Percentiles rank a stretch among this genome's conserved stretches.
phyloP scores from a whole-genome alignment of 768 basidiomycete species.

The Pleurotus salmoneostramineus region DNA sequence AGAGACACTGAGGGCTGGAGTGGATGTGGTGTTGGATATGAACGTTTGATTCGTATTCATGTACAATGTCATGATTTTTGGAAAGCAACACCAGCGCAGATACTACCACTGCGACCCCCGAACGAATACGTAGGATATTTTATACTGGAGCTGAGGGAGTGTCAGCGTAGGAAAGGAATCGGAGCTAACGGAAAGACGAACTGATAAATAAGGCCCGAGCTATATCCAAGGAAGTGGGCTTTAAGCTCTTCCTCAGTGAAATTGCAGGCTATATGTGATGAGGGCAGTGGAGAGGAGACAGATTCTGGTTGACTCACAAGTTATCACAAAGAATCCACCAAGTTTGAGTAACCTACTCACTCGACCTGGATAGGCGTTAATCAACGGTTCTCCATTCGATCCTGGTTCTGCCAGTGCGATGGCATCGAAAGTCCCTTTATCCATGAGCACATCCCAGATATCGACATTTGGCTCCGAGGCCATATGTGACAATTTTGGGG shows the following conservation, averaged over 20 bases:
- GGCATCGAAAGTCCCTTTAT: slow-evolving; percentile 90
- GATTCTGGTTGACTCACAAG: slow-evolving; percentile 48
- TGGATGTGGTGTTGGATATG: slow-evolving; percentile 45
- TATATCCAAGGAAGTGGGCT: slow-evolving; percentile 41
- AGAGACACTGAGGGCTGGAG: slow-evolving; percentile 63
- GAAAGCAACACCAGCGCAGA: slow-evolving; percentile 71
- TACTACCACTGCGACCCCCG: slow-evolving; percentile 73
- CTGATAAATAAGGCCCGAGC: slow-evolving; percentile 60
- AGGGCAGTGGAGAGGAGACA: neutral
- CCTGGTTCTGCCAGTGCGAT: slow-evolving; percentile 70
- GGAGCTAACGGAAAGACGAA: slow-evolving; percentile 27
- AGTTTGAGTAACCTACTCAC: slow-evolving; percentile 55
- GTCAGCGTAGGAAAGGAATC: neutral
- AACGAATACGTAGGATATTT: slow-evolving; percentile 71
- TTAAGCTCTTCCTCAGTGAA: slow-evolving; percentile 78
- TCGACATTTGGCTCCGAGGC: slow-evolving; percentile 16
- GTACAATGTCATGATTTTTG: slow-evolving; percentile 23
- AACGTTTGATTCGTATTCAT: slow-evolving; percentile 11
- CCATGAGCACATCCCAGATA: slow-evolving; percentile 72
- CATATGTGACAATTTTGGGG: slow-evolving; percentile 26
- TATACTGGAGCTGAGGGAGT: slow-evolving; percentile 56
- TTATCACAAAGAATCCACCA: slow-evolving; percentile 72
- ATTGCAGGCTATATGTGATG: slow-evolving; percentile 58
- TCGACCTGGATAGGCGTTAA: slow-evolving; percentile 55
- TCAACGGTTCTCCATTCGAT: slow-evolving; percentile 45